Conservation (phyloP, 495 filamentous ascomycete species). For the Aspergillus coremiiformis region DNA sequence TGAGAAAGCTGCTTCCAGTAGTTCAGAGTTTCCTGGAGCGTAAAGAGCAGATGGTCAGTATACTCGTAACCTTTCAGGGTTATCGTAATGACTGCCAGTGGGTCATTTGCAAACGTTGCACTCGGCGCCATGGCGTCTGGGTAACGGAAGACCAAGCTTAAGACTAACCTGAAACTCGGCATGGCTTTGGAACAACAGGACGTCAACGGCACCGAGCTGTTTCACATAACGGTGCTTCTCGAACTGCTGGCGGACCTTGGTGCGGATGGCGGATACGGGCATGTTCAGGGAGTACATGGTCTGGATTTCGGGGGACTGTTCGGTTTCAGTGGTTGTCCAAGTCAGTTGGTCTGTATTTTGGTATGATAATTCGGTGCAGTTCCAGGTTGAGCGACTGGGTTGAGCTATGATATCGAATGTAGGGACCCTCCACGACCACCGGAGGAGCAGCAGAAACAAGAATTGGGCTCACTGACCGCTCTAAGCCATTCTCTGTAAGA, state of each 20-base stretch:
- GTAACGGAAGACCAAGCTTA: not conserved
- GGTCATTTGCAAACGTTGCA: not conserved
- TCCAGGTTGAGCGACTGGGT: not conserved
- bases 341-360: slow-evolving; percentile 11
- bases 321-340: not conserved
- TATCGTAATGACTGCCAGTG: not conserved
- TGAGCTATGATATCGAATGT: not conserved
- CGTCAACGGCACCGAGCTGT: slow-evolving; percentile 79
- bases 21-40: slow-evolving; percentile 86
- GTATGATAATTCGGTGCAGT: not conserved
- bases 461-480: slow-evolving; percentile 56
- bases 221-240: slow-evolving; percentile 90
- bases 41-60: slow-evolving; percentile 4
- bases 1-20: slow-evolving; percentile 98
- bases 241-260: slow-evolving; percentile 95
- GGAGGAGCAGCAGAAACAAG: not conserved
- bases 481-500: slow-evolving; percentile 92
- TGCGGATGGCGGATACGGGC: slow-evolving; percentile 80
- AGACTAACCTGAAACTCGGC: slow-evolving; percentile 72
- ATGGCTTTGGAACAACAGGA: slow-evolving; percentile 79
- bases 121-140: not conserved
- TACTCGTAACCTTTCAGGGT: too few species aligned
- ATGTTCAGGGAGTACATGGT: slow-evolving; percentile 89
- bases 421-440: not conserved
- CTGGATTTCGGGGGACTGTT: slow-evolving; percentile 89